A percentile compares a stretch with the other conserved stretches of the same genome.
Conservation (phyloP, 805 yeast genomes). For the Blastobotrys americana region DNA sequence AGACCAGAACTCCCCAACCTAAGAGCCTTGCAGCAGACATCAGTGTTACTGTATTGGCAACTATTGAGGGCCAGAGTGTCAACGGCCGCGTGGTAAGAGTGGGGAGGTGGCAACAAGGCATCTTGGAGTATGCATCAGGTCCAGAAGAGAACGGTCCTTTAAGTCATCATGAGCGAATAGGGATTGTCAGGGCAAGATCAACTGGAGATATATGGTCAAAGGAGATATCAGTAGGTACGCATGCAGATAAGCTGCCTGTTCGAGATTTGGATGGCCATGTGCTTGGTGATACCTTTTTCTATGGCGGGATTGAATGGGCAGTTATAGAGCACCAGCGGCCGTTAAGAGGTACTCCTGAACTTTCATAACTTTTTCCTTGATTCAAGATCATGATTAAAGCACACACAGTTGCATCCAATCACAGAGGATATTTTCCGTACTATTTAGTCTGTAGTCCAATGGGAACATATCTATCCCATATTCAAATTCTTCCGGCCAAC, state of each 20-base stretch:
- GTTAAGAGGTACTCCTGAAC: neutral
- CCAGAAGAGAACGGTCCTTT: neutral
- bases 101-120: slow-evolving; percentile 49
- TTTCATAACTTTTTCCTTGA: neutral
- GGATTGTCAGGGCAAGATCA: slow-evolving; percentile 5
- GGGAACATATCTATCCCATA: neutral
- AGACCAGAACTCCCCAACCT: slow-evolving; percentile 26
- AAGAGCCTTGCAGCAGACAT: slow-evolving; percentile 2
- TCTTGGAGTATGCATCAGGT: slow-evolving; percentile 30
- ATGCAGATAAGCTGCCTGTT: slow-evolving; percentile 2
- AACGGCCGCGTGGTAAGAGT: slow-evolving; percentile 42
- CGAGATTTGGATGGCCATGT: slow-evolving; percentile 1
- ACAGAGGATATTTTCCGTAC: neutral
- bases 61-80: slow-evolving; percentile 18
- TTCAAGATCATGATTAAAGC: neutral
- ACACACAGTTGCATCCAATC: slow-evolving; percentile 3
- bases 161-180: neutral
- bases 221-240: neutral
- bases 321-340: slow-evolving; percentile 5
- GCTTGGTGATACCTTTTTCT: slow-evolving; percentile 2
- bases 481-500: slow-evolving; percentile 2
- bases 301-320: slow-evolving; percentile 3
- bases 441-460: neutral
- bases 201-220: slow-evolving; percentile 1
- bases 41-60: slow-evolving; percentile 18